phyloP scores from a whole-genome alignment of 495 filamentous ascomycete genomes.

The Penicillium antarcticum region DNA sequence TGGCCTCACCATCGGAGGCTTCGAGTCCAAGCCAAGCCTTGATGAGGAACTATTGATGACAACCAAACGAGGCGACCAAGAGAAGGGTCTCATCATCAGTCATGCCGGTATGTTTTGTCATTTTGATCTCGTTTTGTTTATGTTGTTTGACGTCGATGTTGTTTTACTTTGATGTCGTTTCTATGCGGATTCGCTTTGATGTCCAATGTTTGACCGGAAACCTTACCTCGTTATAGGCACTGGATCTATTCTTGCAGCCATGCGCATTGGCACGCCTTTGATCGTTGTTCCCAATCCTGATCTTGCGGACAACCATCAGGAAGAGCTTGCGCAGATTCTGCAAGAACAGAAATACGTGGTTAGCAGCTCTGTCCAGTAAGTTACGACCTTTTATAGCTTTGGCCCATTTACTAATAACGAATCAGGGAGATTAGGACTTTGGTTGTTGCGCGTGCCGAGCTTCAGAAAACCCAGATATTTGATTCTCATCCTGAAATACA shows the following conservation, averaged over 20 bases:
- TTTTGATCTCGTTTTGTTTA: no score
- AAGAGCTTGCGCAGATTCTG: slow-evolving; percentile 75
- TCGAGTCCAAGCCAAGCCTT: slow-evolving; percentile 64
- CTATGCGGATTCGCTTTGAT: neutral
- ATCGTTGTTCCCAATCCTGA: slow-evolving; percentile 83
- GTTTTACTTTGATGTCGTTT: no score
- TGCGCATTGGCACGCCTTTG: slow-evolving; percentile 63
- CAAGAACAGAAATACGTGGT: slow-evolving; percentile 66
- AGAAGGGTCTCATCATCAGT: slow-evolving; percentile 64
- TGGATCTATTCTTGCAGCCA: slow-evolving; percentile 81
- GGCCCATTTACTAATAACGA: slow-evolving; percentile 1
- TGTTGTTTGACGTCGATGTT: no score
- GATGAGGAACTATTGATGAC: slow-evolving; percentile 52
- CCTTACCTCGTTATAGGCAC: slow-evolving; percentile 55
- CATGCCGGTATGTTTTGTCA: slow-evolving; percentile 68
- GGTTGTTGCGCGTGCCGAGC: slow-evolving; percentile 30
- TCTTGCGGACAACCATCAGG: slow-evolving; percentile 89
- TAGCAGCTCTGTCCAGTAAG: slow-evolving; percentile 62
- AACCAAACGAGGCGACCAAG: slow-evolving; percentile 40
- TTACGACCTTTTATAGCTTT: neutral
- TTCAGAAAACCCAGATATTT: neutral
- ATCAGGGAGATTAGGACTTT: slow-evolving; percentile 38
- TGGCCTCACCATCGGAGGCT: slow-evolving; percentile 54
- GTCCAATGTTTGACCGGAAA: neutral
- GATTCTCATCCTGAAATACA: neutral